These are phyloP conservation scores for Apophysomyces elegans DNA, from an alignment of 371 early-diverging fungal species.

Conservation along the genomic window DNA sequence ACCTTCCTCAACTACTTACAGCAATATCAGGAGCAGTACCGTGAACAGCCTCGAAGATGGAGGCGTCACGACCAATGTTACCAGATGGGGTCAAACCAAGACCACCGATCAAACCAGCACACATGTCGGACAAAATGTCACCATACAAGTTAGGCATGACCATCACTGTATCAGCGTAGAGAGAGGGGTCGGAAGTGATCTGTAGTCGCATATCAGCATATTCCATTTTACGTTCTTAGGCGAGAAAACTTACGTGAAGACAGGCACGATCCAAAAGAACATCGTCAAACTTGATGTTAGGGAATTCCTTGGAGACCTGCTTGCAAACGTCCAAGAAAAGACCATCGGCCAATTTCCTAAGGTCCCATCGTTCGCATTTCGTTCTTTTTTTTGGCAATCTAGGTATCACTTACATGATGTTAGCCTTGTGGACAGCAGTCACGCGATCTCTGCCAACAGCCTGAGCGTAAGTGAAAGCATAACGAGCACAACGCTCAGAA, in stretches of 20 bases:
- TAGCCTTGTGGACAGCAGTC: constrained; percentile 96
- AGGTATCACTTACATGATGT: constrained; percentile 46
- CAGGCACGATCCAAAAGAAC: constrained; percentile 94
- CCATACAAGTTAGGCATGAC: constrained; percentile 99
- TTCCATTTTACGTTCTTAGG: background rate
- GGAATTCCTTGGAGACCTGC: constrained; percentile 92
- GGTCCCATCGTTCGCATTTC: background rate
- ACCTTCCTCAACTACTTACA: constrained; percentile 36
- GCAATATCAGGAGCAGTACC: constrained; percentile 99
- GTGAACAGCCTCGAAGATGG: constrained; percentile 98
- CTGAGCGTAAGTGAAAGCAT: constrained; percentile 95
- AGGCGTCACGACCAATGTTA: constrained; percentile 97
- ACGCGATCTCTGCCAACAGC: constrained; percentile 90
- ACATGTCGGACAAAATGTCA: constrained; percentile 97
- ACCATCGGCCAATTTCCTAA: constrained; percentile 93
- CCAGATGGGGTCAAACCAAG: constrained; percentile 97
- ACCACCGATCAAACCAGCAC: constrained; percentile 98
- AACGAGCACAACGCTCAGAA: constrained; percentile 89
- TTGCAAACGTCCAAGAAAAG: constrained; percentile 94
- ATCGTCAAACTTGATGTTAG: constrained; percentile 91
- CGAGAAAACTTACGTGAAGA: constrained; percentile 60
- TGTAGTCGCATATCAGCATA: constrained; percentile 32
- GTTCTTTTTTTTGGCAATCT: background rate
- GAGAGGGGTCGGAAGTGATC: constrained; percentile 94
- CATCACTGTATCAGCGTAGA: constrained; percentile 93